Evolutionary conservation across 495 filamentous ascomycete species (phyloP), one percentile per base, ranked within the genome.

Genomic region (Penicillium bialowiezense): DNA sequence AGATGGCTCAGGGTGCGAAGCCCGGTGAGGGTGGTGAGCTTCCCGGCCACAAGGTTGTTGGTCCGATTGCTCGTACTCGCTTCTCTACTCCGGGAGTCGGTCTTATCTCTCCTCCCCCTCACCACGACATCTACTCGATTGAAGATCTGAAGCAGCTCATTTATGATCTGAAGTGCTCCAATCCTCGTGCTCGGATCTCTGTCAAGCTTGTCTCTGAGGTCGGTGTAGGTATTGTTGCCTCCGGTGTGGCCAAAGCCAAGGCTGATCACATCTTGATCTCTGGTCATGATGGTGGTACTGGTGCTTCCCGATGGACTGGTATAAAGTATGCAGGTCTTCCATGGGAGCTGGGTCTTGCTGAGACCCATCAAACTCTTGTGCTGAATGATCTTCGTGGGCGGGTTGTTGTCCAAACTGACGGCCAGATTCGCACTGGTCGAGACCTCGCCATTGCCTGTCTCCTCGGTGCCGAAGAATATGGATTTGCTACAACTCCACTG

Each of bases 1-100:
- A 99, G 80, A 99, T 99, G 93, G 93, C 93, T 8, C 93, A 99
- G 72, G 93, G 93, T 60, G 93, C 93, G 43, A 99, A 99, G 80
- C 93, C 93, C 53, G 93, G 93, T 63, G 93, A 99, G 70, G 93
- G 93, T 75, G 93, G 93, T 79, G 93, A 99, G 67, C 82, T 99
- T 53, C 93, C 93, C 26, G 93, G 93, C 23, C 91, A 97, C 76
- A 99, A 99, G 74, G 95, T 99, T 6, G 95, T 95, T 20, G 89
- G 90, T 56, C 88, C 95, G 23, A 99, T 99, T 62, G 93, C 91
- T 50, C 88, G 86, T 55, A 99, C 93, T 31, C 86, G 93, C 53
- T 92, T 97, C 75, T 99, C 93, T n/a, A 99, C 93, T 1, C 92
- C 93, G 45, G 93, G 93, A 65, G 93, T 99, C 57, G 93, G 93